A percentile compares a stretch with the other conserved stretches of the same genome.
phyloP scores from a whole-genome alignment of 208 protist species.

The Trypanosoma lewisi region DNA sequence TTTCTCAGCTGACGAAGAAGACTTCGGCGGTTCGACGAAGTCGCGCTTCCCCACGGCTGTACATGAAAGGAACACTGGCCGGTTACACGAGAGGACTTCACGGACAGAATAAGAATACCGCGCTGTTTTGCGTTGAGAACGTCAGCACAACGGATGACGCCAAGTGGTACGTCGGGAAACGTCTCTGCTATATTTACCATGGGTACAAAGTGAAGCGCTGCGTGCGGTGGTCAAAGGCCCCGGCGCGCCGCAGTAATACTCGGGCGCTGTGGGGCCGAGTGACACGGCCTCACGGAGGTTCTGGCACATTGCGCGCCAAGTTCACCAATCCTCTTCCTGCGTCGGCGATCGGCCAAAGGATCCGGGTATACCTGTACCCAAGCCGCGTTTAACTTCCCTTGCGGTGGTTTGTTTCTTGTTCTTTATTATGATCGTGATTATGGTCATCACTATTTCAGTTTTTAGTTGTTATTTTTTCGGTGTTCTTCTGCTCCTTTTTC shows the following conservation, averaged over 20 bases:
- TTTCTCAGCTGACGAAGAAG: slow-evolving; percentile 84
- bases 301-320: slow-evolving; percentile 96
- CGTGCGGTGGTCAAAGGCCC: slow-evolving; percentile 88
- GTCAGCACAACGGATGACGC: slow-evolving; percentile 95
- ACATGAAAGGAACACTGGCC: slow-evolving; percentile 90
- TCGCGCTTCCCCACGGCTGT: slow-evolving; percentile 83
- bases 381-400: slow-evolving; percentile 97
- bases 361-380: slow-evolving; percentile 98
- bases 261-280: slow-evolving; percentile 98
- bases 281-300: slow-evolving; percentile 96
- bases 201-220: slow-evolving; percentile 93
- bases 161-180: slow-evolving; percentile 99
- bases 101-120: slow-evolving; percentile 93
- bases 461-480: slow-evolving; percentile 8
- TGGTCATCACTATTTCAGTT: too few species aligned
- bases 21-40: slow-evolving; percentile 73
- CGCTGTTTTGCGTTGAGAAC: slow-evolving; percentile 96
- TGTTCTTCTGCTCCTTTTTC: slow-evolving; percentile 1
- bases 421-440: neutral
- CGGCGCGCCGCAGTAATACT: slow-evolving; percentile 85
- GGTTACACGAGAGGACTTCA: slow-evolving; percentile 88
- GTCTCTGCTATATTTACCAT: slow-evolving; percentile 98
- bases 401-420: slow-evolving; percentile 53
- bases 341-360: slow-evolving; percentile 92
- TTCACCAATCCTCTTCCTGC: slow-evolving; percentile 97